Conservation (phyloP, 495 filamentous ascomycete genomes). For the Tetracladium setigerum region DNA sequence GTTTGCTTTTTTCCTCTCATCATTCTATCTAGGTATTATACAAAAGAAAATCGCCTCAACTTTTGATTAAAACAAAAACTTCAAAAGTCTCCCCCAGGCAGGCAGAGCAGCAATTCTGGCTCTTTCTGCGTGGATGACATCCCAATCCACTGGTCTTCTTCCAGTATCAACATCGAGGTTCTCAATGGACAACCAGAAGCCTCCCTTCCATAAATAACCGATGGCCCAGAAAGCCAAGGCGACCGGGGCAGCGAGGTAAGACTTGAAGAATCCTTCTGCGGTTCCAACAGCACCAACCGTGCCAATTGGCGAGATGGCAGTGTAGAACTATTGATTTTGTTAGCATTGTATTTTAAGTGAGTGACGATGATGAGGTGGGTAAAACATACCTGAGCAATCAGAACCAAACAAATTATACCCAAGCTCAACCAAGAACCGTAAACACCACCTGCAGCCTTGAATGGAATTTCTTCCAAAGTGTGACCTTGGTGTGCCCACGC, state of each 20-base stretch:
- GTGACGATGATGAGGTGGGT: not conserved
- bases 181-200: slow-evolving; percentile 41
- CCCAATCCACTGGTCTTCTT: slow-evolving; percentile 50
- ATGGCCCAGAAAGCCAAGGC: slow-evolving; percentile 46
- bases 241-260: slow-evolving; percentile 52
- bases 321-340: slow-evolving; percentile 34
- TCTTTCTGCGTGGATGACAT: slow-evolving; percentile 40
- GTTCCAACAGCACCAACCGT: slow-evolving; percentile 28
- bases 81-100: slow-evolving; percentile 38
- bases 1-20: no score
- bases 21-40: no score
- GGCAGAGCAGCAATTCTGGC: slow-evolving; percentile 38
- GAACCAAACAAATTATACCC: slow-evolving; percentile 46
- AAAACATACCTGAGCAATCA: slow-evolving; percentile 41
- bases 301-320: slow-evolving; percentile 38
- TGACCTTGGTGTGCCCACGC: slow-evolving; percentile 59
- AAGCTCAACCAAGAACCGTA: slow-evolving; percentile 62
- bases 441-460: slow-evolving; percentile 55
- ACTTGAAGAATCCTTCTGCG: slow-evolving; percentile 52
- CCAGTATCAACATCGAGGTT: slow-evolving; percentile 59
- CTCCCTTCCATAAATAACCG: slow-evolving; percentile 55
- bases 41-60: not conserved
- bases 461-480: slow-evolving; percentile 63
- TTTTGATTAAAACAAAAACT: slow-evolving; percentile 36
- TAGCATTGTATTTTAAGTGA: not conserved